Base-by-base conservation (phyloP, 805 yeast species). In the Wickerhamomyces chaumierensis region DNA sequence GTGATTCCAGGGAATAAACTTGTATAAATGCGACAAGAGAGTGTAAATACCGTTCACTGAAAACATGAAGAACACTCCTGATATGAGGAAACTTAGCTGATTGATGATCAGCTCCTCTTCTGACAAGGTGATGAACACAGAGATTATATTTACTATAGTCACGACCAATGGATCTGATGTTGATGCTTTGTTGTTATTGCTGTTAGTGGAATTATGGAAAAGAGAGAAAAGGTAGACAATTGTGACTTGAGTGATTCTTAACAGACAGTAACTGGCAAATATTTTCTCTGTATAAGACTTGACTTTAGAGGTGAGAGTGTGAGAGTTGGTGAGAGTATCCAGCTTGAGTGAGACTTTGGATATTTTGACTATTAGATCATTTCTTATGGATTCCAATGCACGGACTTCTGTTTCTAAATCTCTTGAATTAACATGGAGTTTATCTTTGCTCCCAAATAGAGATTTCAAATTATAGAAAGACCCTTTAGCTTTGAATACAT, bases 11-110 rank as follows among this genome's bases (percentile, higher is more conserved):
- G 69, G 69, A 7, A 64, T 37, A 31, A 65, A 48, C 13, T 60
- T 57, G 31, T 62, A 52, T 14, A 79, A 56, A 27, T 79, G 78
- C 33, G 73, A 68, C 41, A 80, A 69, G 0, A 88, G 78, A 32
- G 68, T 59, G 36, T 69, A 55, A 1, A 81, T 87, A 39, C 78
- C 78, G 19, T 81, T 75, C 47, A 81, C 68, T 1, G 85, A 76
- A 41, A 81, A 69, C 1, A 73, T 49, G 47, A 81, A 80, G 38
- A 81, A 61, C 14, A 69, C 65, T 11, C 79, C 74, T 1, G 84
- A 74, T 14, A 80, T 51, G 3, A 74, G 44, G 41, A 80, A 66
- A 34, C 67, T 63, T 14, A 64, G 48, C 37, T 61, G 66, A 38
- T 55, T 64, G 5, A 60, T 49, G 2, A 62, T 43, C 3, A 61